phyloP scores from a whole-genome alignment of 2,329 filamentous ascomycete species.

The Penicillium thymicola region DNA sequence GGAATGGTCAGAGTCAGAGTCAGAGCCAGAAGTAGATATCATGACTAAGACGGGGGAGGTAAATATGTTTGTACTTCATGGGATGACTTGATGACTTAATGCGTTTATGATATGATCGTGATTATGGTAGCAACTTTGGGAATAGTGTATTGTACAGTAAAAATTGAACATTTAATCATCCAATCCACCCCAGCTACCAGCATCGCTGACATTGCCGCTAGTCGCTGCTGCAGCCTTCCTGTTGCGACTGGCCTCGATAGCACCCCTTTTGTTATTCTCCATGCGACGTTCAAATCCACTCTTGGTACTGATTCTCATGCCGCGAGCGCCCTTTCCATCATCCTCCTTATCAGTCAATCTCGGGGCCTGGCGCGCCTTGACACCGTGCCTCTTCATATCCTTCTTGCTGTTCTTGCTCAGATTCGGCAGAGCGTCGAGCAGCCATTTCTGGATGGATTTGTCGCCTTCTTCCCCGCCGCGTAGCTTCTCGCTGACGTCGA shows the following conservation, averaged over 20 bases:
- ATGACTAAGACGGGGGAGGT: neutral
- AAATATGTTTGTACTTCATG: neutral
- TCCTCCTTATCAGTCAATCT: slow-evolving; percentile 44
- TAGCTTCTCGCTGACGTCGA: slow-evolving; percentile 75
- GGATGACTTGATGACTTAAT: slow-evolving; percentile 13
- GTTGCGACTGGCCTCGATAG: slow-evolving; percentile 42
- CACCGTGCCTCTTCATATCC: slow-evolving; percentile 74
- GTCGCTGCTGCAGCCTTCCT: slow-evolving; percentile 27
- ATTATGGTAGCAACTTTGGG: slow-evolving; percentile 1
- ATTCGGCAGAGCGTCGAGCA: slow-evolving; percentile 80
- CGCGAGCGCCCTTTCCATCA: slow-evolving; percentile 39
- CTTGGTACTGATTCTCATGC: slow-evolving; percentile 67
- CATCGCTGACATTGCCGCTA: slow-evolving; percentile 28
- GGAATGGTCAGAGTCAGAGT: neutral
- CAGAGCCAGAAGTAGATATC: neutral
- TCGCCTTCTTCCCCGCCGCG: slow-evolving; percentile 48
- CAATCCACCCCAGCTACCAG: slow-evolving; percentile 40
- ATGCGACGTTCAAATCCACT: slow-evolving; percentile 48
- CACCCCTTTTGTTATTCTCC: slow-evolving; percentile 47
- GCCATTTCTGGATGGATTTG: slow-evolving; percentile 71
- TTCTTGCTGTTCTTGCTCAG: slow-evolving; percentile 81
- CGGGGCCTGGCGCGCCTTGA: slow-evolving; percentile 62
- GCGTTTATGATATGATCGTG: slow-evolving; percentile 13
- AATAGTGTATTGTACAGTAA: slow-evolving; percentile 20
- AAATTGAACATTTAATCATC: slow-evolving; percentile 31